Base-by-base conservation (phyloP, 768 basidiomycete species). In the Lentinula sp. region DNA sequence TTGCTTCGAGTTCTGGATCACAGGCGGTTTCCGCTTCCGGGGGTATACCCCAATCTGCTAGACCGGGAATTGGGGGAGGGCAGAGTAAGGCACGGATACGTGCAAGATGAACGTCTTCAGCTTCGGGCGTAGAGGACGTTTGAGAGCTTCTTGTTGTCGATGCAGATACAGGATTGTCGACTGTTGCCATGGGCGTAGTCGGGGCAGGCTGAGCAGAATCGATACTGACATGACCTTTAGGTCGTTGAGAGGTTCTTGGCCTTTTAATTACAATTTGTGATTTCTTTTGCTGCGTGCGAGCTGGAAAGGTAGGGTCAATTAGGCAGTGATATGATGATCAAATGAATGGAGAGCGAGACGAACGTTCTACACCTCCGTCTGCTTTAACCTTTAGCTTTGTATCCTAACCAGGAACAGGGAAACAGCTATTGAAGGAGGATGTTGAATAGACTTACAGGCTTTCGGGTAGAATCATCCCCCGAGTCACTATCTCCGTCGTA, bases 31-130 rank as follows among this genome's bases (percentile, higher is more conserved):
- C 74, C 52, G 94, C 74, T 52, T 79, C 77, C 0, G 84, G 77
- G 0, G 90, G 88, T 62, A 95, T 90, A 5, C 90, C 92, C 86
- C 90, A 94, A 66, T 93, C 84, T 0, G 75, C 76, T 3, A 86
- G 65, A 23, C 84, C 88, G 0, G 82, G 77, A 62, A 91, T 86
- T 1, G 83, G 77, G 16, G 85, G 83, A 4, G 90, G 91, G 12
- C 72, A 75, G 32, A 92, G 73, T 3, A 89, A 73, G 3, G 73
- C 70, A 41, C 87, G 80, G 18, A 91, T 81, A 9, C 71, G 77
- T 7, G 74, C 64, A 1, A 87, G 66, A 62, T 90, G 88, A 62
- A 83, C 80, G 37, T 73, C 69, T 16, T 65, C 62, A 1, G 68
- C 1, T 20, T 36, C 43, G 13, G 16, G 28, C 13, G 32, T 53